These are phyloP conservation scores for Lentinula detonsa DNA, from an alignment of 768 basidiomycete species.

Conservation along the genomic window DNA sequence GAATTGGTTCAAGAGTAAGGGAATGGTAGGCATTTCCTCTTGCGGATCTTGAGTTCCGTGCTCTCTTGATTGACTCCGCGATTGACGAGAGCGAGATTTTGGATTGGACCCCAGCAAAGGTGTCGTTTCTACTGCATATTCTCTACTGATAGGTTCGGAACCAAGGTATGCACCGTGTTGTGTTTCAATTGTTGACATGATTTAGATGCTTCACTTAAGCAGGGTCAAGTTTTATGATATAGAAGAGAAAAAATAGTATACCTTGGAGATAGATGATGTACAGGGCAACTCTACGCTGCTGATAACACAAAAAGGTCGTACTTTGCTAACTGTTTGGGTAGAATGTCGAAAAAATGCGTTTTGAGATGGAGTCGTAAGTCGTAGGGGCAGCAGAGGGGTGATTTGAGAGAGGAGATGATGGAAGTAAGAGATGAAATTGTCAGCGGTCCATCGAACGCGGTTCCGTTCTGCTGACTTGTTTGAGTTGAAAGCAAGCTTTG, in stretches of 20 bases:
- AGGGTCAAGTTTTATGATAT: not conserved
- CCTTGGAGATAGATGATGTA: not conserved
- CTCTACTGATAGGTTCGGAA: not conserved
- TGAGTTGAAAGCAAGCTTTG: too few relatives aligned
- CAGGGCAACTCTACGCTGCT: not conserved
- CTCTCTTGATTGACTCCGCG: not conserved
- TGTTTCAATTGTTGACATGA: slow-evolving; percentile 1
- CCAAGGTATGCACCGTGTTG: slow-evolving; percentile 1
- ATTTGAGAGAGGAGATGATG: too few relatives aligned
- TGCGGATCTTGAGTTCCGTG: not conserved
- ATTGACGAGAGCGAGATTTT: not conserved
- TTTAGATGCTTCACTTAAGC: not conserved
- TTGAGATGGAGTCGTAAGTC: not conserved
- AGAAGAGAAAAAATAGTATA: not conserved
- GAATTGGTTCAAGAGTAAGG: not conserved
- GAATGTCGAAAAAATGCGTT: not conserved
- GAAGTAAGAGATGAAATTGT: too few relatives aligned
- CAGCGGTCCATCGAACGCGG: too few relatives aligned
- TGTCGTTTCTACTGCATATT: not conserved
- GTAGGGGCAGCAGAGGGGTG: too few relatives aligned
- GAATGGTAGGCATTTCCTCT: not conserved
- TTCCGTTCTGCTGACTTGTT: too few relatives aligned
- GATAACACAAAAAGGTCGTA: not conserved
- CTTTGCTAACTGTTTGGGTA: not conserved
- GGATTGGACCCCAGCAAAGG: not conserved